These are phyloP conservation scores for Crithidia sp. DNA, from an alignment of 208 protist genomes.

Conservation along the genomic window DNA sequence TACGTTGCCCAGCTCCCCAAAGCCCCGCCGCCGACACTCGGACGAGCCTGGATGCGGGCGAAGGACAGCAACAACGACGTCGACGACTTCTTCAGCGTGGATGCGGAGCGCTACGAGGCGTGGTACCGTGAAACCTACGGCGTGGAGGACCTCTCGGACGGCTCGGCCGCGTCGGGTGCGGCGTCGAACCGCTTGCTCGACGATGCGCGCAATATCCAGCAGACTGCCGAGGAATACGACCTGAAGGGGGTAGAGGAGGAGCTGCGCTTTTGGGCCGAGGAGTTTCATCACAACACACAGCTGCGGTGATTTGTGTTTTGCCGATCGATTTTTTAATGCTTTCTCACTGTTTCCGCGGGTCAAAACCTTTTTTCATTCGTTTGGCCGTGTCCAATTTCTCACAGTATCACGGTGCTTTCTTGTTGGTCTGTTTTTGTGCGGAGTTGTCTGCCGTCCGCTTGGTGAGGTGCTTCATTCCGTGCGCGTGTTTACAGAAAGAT, in stretches of 20 bases:
- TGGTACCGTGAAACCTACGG: conserved; percentile 84
- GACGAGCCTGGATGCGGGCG: conserved; percentile 57
- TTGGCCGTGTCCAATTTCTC: too few relatives aligned
- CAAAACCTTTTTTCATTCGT: not conserved
- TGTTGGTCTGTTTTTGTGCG: too few relatives aligned
- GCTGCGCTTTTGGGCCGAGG: conserved; percentile 54
- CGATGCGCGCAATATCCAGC: conserved; percentile 58
- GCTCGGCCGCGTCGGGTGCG: conserved; percentile 67
- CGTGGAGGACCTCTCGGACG: conserved; percentile 69
- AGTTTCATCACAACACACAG: conserved; percentile 67
- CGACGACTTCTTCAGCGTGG: conserved; percentile 51
- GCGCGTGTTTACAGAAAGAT: too few relatives aligned
- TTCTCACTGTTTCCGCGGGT: conserved; percentile 18
- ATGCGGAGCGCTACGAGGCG: conserved; percentile 69
- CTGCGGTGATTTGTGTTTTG: conserved; percentile 34
- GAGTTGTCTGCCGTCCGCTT: too few relatives aligned
- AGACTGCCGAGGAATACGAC: conserved; percentile 44
- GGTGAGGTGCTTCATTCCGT: too few relatives aligned
- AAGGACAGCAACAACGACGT: conserved; percentile 72
- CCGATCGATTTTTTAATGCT: conserved; percentile 1
- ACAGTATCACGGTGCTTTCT: too few relatives aligned
- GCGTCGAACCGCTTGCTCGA: conserved; percentile 58
- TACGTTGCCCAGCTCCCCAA: conserved; percentile 72
- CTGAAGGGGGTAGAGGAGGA: conserved; percentile 62
- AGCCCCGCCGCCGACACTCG: conserved; percentile 24